These are phyloP conservation scores for Wallacemonas sp. DNA, from an alignment of 208 protist species.

Conservation along the genomic window DNA sequence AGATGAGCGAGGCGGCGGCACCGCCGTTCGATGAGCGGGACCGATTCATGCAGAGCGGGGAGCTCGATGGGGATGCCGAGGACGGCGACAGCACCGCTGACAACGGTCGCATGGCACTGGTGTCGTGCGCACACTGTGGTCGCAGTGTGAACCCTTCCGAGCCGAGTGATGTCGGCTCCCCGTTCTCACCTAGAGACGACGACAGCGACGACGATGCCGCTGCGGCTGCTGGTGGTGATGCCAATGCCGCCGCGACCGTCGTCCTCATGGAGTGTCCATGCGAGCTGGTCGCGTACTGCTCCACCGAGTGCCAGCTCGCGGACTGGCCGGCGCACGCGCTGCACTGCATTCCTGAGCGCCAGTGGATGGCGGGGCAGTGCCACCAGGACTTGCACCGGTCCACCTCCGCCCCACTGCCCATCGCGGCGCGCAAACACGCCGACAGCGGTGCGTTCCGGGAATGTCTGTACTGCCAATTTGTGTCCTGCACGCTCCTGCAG, in stretches of 20 bases:
- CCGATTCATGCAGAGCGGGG: too few species aligned
- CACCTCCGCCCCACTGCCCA: slow-evolving; percentile 8
- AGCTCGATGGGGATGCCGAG: not conserved
- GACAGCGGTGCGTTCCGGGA: not conserved
- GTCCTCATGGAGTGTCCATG: slow-evolving; percentile 37
- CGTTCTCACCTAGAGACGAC: too few species aligned
- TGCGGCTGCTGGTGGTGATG: not conserved
- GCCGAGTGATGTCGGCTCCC: too few species aligned
- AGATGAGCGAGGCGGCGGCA: not conserved
- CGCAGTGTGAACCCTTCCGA: not conserved
- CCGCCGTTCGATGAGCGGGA: too few species aligned
- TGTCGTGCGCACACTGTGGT: slow-evolving; percentile 10
- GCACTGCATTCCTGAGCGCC: slow-evolving; percentile 11
- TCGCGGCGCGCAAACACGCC: slow-evolving; percentile 3
- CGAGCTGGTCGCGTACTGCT: slow-evolving; percentile 39
- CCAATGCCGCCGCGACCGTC: not conserved
- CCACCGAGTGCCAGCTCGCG: slow-evolving; percentile 35
- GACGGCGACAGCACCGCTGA: not conserved
- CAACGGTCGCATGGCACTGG: not conserved
- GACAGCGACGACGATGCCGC: not conserved
- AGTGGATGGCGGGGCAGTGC: slow-evolving; percentile 1
- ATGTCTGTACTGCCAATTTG: slow-evolving; percentile 10
- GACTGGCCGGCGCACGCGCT: slow-evolving; percentile 43
- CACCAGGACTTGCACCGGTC: slow-evolving; percentile 2
- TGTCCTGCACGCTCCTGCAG: slow-evolving; percentile 18